phyloP scores from a whole-genome alignment of 768 basidiomycete genomes.

The Ramaria rubella region DNA sequence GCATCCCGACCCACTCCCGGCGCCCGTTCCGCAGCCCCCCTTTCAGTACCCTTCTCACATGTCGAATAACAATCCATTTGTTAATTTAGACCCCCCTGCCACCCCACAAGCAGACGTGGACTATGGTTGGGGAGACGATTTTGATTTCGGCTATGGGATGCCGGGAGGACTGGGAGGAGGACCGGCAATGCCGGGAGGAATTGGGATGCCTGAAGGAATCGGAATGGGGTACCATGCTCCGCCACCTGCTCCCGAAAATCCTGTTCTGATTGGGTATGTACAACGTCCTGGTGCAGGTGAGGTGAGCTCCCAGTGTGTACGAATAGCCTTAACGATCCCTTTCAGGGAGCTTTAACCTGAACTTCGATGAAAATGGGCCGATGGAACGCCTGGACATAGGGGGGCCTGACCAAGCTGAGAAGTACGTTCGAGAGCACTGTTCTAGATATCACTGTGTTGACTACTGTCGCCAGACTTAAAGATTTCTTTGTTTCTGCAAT shows the following conservation, averaged over 20 bases:
- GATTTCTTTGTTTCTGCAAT: constrained; percentile 11
- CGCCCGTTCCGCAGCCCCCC: too few species aligned
- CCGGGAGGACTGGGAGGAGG: not conserved
- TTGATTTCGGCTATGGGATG: not conserved
- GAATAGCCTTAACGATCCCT: not conserved
- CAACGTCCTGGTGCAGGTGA: not conserved
- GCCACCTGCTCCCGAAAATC: not conserved
- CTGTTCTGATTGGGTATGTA: not conserved
- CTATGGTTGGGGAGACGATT: not conserved
- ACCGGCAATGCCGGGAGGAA: not conserved
- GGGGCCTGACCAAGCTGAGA: constrained; percentile 1
- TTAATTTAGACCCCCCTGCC: not conserved
- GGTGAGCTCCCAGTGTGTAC: not conserved
- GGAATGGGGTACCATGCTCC: constrained; percentile 1
- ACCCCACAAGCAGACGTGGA: not conserved
- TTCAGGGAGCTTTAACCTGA: constrained; percentile 3
- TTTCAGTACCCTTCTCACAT: not conserved
- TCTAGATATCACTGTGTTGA: not conserved
- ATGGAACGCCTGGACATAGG: constrained; percentile 2
- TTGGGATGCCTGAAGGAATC: not conserved
- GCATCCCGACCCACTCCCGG: too few species aligned
- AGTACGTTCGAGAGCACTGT: not conserved
- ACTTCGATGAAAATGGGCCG: constrained; percentile 9
- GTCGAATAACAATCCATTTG: not conserved
- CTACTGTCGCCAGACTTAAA: constrained; percentile 8